Conservation (phyloP, 495 filamentous ascomycete species). For the Hypoxylon crocopeplum region DNA sequence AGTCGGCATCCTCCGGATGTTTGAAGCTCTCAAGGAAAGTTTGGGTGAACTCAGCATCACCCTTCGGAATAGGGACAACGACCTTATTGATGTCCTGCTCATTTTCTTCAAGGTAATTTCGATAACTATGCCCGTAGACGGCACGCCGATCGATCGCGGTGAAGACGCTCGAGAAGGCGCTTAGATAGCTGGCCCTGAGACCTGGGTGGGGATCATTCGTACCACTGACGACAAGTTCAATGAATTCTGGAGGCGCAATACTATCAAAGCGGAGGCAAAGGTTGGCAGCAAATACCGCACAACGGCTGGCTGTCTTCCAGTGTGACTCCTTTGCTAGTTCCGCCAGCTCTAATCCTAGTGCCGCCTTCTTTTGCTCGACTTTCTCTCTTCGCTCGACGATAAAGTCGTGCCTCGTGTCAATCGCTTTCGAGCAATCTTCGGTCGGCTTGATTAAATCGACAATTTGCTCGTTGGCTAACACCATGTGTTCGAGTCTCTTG, state of each 20-base stretch:
- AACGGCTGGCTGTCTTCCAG: conserved; percentile 94
- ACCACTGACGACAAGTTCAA: conserved; percentile 83
- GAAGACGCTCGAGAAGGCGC: conserved; percentile 81
- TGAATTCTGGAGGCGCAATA: conserved; percentile 78
- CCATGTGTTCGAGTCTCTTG: conserved; percentile 81
- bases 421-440: conserved; percentile 67
- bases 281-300: conserved; percentile 86
- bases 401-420: conserved; percentile 69
- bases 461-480: conserved; percentile 77
- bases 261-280: conserved; percentile 88
- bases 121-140: conserved; percentile 82
- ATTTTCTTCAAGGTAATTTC: conserved; percentile 80
- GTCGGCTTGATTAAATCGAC: conserved; percentile 75
- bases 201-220: conserved; percentile 91
- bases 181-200: conserved; percentile 79
- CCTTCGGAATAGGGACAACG: conserved; percentile 69
- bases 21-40: conserved; percentile 80
- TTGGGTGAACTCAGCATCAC: conserved; percentile 79
- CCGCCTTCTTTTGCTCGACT: conserved; percentile 83
- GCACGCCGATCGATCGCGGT: conserved; percentile 84
- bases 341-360: conserved; percentile 80
- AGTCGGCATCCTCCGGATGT: conserved; percentile 74
- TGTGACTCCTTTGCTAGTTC: conserved; percentile 78
- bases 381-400: conserved; percentile 74
- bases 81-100: conserved; percentile 78